Conservation (phyloP, 495 filamentous ascomycete genomes). For the Podospora sp. region DNA sequence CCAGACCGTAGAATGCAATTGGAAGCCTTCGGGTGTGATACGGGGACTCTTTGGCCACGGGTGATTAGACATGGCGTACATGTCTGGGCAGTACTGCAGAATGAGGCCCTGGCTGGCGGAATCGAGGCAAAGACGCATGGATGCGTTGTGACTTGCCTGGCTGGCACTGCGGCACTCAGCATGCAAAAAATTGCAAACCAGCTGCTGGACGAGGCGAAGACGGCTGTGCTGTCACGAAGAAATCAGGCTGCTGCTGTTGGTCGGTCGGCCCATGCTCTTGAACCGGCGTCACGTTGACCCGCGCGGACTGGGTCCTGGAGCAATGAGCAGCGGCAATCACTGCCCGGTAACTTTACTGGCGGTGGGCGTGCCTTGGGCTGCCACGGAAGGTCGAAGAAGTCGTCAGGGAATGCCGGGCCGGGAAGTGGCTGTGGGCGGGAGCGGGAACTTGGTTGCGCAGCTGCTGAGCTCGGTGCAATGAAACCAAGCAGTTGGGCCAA, state of each 20-base stretch:
- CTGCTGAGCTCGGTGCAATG: not conserved
- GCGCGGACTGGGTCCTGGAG: not conserved
- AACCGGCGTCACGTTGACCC: not conserved
- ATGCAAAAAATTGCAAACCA: not conserved
- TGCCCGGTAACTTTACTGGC: not conserved
- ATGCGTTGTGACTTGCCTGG: not conserved
- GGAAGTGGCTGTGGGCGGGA: constrained; percentile 13
- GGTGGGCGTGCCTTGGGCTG: not conserved
- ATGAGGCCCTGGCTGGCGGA: not conserved
- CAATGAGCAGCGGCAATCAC: not conserved
- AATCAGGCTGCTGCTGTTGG: not conserved
- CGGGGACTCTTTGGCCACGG: not conserved
- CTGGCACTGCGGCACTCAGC: not conserved
- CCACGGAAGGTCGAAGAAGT: constrained; percentile 2
- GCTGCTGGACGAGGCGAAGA: not conserved
- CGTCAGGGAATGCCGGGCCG: not conserved
- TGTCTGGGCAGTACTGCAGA: not conserved
- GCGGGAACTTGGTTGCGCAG: constrained; percentile 10
- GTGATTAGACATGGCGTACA: not conserved
- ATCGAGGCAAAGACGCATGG: not conserved
- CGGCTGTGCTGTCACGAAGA: not conserved
- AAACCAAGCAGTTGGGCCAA: constrained; percentile 13
- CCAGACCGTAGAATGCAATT: not conserved
- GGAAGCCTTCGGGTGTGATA: not conserved
- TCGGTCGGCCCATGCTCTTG: not conserved